Conservation (phyloP, 1,284 basidiomycete genomes). For the Cryptococcus sp. region DNA sequence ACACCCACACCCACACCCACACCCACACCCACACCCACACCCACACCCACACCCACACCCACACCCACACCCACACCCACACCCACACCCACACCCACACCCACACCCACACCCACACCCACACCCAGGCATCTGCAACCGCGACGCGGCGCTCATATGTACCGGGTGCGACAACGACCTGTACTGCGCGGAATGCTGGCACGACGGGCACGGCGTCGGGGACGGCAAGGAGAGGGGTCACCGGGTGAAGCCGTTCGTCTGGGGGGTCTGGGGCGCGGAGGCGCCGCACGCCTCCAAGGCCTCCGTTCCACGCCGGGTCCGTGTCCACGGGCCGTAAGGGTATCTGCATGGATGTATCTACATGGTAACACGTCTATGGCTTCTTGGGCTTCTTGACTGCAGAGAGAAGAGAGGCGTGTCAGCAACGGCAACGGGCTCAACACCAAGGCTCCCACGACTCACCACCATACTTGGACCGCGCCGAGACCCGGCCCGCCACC, state of each 20-base stretch:
- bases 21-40: too few relatives aligned
- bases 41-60: too few relatives aligned
- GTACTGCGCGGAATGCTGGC: conserved; percentile 44
- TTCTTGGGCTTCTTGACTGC: conserved; percentile 78
- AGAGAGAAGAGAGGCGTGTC: not conserved
- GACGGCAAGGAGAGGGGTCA: conserved; percentile 30
- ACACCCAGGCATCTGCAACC: conserved; percentile 45
- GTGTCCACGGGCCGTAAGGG: not conserved
- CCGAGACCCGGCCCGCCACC: conserved; percentile 76
- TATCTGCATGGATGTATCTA: conserved; percentile 4
- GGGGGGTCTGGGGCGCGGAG: conserved; percentile 10
- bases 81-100: too few relatives aligned
- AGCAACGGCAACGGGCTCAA: not conserved
- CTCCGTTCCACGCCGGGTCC: too few relatives aligned
- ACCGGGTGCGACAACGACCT: conserved; percentile 42
- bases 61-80: too few relatives aligned
- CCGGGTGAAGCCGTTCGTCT: conserved; percentile 24
- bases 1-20: too few relatives aligned
- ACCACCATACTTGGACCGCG: conserved; percentile 94
- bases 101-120: too few relatives aligned
- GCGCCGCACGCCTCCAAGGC: too few relatives aligned
- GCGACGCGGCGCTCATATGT: conserved; percentile 42
- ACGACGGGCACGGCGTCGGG: conserved; percentile 33
- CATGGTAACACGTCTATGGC: conserved; percentile 19
- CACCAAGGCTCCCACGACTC: conserved; percentile 42